Base-by-base conservation (phyloP, 202 grass and related monocot species). In the Brachypodium distachyon region DNA sequence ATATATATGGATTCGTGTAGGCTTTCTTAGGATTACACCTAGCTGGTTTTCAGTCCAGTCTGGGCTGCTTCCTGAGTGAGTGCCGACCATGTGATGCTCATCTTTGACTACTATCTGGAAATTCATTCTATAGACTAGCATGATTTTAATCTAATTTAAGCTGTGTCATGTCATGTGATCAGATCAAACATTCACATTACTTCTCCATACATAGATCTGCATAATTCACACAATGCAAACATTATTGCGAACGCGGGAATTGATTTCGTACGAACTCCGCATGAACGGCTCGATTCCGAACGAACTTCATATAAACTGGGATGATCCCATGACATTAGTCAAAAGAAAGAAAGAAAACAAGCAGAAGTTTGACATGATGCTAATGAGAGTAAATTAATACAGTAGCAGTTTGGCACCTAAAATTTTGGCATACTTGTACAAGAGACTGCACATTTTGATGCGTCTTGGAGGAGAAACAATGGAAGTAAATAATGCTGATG, bases 11-110 rank as follows among this genome's bases (percentile, higher is more conserved):
- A n/a, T n/a, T n/a, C n/a, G n/a, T n/a, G n/a, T n/a, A n/a, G n/a
- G n/a, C n/a, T n/a, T n/a, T n/a, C n/a, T n/a, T n/a, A n/a, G n/a
- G n/a, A n/a, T n/a, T n/a, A n/a, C n/a, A n/a, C n/a, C n/a, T n/a
- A n/a, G n/a, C n/a, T n/a, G n/a, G n/a, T n/a, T 22, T 54, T 56
- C 51, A 79, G 39, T 34, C 16, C 25, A 48, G 42, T 23, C 42
- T 12, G 12, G 43, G 63, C 63, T 67, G 38, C 36, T 1, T 31
- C 65, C 41, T 68, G 65, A 68, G 29, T 68, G 29, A 73, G 17
- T 42, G 69, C 34, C 12, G 46, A 34, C 79, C 80, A 74, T 82
- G 80, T 72, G 63, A 69, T 9, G 27, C 52, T 67, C 80, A 56
- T 82, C 36, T 74, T 83, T 68, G 81, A 76, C 61, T 59, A 37